phyloP scores from a whole-genome alignment of 179 eudicot species.

The Beta corolliflora region DNA sequence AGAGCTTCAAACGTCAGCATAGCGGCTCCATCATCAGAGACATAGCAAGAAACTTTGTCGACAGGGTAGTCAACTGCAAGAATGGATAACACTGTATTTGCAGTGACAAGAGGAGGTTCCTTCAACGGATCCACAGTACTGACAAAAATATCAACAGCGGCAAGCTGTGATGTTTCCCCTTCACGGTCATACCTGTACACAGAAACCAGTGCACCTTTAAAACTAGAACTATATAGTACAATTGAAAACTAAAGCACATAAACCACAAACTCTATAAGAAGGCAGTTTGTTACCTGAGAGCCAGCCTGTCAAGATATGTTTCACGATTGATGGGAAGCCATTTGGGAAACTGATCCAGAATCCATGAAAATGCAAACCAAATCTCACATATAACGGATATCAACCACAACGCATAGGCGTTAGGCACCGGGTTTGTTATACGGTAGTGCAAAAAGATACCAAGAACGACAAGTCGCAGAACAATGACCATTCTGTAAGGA shows the following conservation, averaged over 20 bases:
- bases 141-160: slow-evolving; percentile 61
- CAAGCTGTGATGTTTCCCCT: slow-evolving; percentile 61
- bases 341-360: slow-evolving; percentile 56
- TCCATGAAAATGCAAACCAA: slow-evolving; percentile 55
- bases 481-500: slow-evolving; percentile 53
- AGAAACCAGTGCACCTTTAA: slow-evolving; percentile 1
- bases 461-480: slow-evolving; percentile 47
- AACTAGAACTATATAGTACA: slow-evolving; percentile 5
- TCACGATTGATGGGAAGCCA: slow-evolving; percentile 55
- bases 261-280: not conserved
- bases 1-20: slow-evolving; percentile 62
- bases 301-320: slow-evolving; percentile 55
- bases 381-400: slow-evolving; percentile 54
- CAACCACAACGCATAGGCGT: slow-evolving; percentile 51
- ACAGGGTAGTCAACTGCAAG: slow-evolving; percentile 68
- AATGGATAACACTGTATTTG: slow-evolving; percentile 62
- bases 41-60: slow-evolving; percentile 64
- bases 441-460: slow-evolving; percentile 55
- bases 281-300: slow-evolving; percentile 39
- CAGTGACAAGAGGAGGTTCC: slow-evolving; percentile 65
- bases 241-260: not conserved
- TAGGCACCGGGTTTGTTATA: slow-evolving; percentile 43
- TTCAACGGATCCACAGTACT: slow-evolving; percentile 67
- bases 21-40: slow-evolving; percentile 72
- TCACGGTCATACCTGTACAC: slow-evolving; percentile 49